These are phyloP conservation scores for Trichosporon sp. DNA, from an alignment of 1,284 basidiomycete genomes.

Conservation along the genomic window DNA sequence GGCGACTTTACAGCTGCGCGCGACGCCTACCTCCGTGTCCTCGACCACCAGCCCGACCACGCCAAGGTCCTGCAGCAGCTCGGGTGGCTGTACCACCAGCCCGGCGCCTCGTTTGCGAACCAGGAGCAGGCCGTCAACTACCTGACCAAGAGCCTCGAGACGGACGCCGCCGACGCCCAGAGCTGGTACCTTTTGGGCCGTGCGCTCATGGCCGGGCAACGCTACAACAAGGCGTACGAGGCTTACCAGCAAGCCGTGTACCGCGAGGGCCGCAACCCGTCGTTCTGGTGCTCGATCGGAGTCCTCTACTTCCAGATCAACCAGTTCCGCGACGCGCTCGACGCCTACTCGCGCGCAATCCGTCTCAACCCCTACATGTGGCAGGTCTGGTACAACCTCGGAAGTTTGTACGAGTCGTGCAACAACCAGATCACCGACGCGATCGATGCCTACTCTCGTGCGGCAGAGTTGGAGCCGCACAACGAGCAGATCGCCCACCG, in stretches of 20 bases:
- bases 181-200: conserved; percentile 98
- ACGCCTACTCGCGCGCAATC: conserved; percentile 97
- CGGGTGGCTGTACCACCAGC: conserved; percentile 95
- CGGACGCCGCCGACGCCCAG: conserved; percentile 91
- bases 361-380: conserved; percentile 98
- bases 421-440: conserved; percentile 99
- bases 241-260: conserved; percentile 99
- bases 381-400: conserved; percentile 98
- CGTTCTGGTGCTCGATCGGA: conserved; percentile 99
- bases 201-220: conserved; percentile 97
- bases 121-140: conserved; percentile 91
- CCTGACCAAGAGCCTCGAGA: conserved; percentile 88
- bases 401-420: conserved; percentile 93
- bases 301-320: conserved; percentile 99
- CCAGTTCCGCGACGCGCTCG: conserved; percentile 95
- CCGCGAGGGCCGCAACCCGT: conserved; percentile 95
- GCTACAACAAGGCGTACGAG: conserved; percentile 99
- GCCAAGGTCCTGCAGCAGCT: conserved; percentile 98
- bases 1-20: conserved; percentile 59
- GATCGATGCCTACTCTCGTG: conserved; percentile 93
- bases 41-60: conserved; percentile 86
- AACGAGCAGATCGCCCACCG: conserved; percentile 75
- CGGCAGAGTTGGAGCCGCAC: conserved; percentile 78
- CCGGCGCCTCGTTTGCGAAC: conserved; percentile 87
- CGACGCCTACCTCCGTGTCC: conserved; percentile 95